Base-by-base conservation (phyloP, 352 stramenopile species). In the Phytophthora pinifolia region DNA sequence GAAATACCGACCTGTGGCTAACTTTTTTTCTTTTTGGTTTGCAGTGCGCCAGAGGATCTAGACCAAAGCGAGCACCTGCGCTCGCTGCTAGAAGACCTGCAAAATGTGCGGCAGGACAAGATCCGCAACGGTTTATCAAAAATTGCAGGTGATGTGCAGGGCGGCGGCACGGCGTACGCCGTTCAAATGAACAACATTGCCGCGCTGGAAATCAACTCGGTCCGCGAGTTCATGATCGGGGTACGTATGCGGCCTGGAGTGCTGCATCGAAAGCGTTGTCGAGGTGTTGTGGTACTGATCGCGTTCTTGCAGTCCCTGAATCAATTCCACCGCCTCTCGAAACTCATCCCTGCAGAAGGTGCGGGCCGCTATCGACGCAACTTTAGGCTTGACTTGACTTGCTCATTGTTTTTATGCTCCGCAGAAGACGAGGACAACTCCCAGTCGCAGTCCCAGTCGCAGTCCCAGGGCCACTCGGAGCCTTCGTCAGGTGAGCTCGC, bases 161-260 rank as follows among this genome's bases (percentile, higher is more conserved):
- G 58, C 34, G 84, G 82, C 14, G 82, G 79, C 32, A 83, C 81
- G 25, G 82, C 84, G 20, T 85, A 80, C 33, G 84, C 81, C 22
- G 86, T 94, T 63, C 70, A 93, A 70, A 89, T 96, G 83, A 96
- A 93, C 76, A 93, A 94, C 49, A 83, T 94, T 22, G 74, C 77
- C 0, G 84, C 83, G 15, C 72, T 96, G 9, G 86, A 96, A 59
- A 89, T 96, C 68, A 93, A 85, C 53, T 90, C 83, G 9, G 82
- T 96, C 27, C 84, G 84, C n/a, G 74, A 92, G 58, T 88, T 96
- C 38, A 92, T 96, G 81, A 76, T 88, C 20, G 75, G 76, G 22
- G 83, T 94, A 70, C 57, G 72, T 65, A 36, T 14, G 13, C 46
- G 12, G 6, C 5, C 6, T 27, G 22, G 22, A 13, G 34, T 9